A percentile compares a stretch with the other conserved stretches of the same genome.
Conservation (phyloP, 2,329 filamentous ascomycete genomes). For the Fusarium virguliforme region DNA sequence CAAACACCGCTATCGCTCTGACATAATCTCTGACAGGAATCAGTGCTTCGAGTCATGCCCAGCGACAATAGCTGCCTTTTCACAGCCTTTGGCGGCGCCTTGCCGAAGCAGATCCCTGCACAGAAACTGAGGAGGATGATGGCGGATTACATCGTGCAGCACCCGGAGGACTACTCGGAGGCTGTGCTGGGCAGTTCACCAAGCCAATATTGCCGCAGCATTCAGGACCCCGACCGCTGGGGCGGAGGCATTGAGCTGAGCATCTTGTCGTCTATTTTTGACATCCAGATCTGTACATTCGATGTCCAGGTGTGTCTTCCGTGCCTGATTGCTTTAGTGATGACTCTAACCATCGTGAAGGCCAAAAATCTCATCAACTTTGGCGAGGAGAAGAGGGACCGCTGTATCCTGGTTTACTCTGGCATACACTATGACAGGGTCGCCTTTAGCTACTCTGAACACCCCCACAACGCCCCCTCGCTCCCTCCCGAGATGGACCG, state of each 20-base stretch:
- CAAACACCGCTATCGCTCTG: not conserved
- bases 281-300: conserved; percentile 87
- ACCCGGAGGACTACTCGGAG: conserved; percentile 81
- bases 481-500: conserved; percentile 82
- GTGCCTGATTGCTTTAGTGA: not conserved
- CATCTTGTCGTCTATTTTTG: conserved; percentile 87
- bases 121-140: conserved; percentile 80
- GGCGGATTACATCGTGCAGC: conserved; percentile 81
- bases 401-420: conserved; percentile 89
- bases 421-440: conserved; percentile 96
- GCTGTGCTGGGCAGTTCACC: conserved; percentile 83
- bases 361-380: conserved; percentile 69
- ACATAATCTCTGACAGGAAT: conserved; percentile 47
- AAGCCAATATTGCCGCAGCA: conserved; percentile 84
- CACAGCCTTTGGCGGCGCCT: conserved; percentile 85
- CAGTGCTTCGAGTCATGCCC: conserved; percentile 92
- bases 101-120: conserved; percentile 71
- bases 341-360: conserved; percentile 35
- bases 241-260: conserved; percentile 92
- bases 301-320: conserved; percentile 75
- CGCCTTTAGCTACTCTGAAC: conserved; percentile 77
- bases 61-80: conserved; percentile 98
- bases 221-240: conserved; percentile 86
- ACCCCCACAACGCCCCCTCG: conserved; percentile 69
- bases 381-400: conserved; percentile 79